Evolutionary conservation across 83 land plant genomes (phyloP).

Genomic region (Picea abies): DNA sequence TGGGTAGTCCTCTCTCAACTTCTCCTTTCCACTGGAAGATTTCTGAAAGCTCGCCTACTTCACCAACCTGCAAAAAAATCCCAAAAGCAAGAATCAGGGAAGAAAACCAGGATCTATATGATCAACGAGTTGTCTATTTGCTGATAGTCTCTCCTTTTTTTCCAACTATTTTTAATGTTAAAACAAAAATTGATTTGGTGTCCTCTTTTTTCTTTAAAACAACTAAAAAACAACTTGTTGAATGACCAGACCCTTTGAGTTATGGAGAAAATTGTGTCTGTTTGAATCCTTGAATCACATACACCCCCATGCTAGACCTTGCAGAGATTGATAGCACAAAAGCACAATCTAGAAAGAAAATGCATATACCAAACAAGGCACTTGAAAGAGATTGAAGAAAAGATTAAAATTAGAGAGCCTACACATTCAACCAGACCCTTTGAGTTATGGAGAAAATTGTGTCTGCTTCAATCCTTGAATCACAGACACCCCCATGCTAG

Average conservation of each 20-base stretch:
- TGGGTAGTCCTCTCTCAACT: constrained; percentile 35
- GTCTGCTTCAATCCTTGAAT: not conserved
- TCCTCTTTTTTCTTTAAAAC: not conserved
- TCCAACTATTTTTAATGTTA: no score
- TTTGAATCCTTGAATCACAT: not conserved
- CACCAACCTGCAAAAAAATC: constrained; percentile 21
- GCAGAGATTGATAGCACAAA: no score
- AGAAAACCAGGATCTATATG: not conserved
- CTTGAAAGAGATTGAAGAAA: no score
- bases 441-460: not conserved
- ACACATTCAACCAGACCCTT: not conserved
- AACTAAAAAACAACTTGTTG: not conserved
- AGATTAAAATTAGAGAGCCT: no score
- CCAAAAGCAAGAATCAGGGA: not conserved
- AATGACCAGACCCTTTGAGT: not conserved
- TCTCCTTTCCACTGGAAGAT: constrained; percentile 35
- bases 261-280: not conserved
- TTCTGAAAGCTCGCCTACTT: constrained; percentile 35
- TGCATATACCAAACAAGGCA: no score
- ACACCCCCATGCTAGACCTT: no score
- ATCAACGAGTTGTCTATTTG: not conserved
- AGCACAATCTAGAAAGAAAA: no score
- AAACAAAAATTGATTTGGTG: not conserved
- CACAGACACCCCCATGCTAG: no score
- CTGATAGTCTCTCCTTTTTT: not conserved